Evolutionary conservation across 1,139 yeast genomes (phyloP).

Genomic region (Casaregolazyma lundiana): DNA sequence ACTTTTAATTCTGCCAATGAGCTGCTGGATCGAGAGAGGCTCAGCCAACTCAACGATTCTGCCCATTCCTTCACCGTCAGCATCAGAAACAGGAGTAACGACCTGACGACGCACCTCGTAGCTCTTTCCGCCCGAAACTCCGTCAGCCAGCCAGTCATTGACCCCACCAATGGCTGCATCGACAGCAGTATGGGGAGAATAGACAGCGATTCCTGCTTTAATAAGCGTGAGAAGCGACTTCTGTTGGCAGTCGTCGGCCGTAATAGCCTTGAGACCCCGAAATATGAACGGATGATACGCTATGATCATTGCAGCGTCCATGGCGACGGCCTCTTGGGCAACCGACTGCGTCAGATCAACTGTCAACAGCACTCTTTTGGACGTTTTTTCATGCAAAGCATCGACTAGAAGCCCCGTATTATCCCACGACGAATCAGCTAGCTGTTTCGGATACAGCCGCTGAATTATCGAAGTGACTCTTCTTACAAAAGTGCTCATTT

Average conservation of each 20-base stretch:
- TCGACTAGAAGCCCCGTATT: slow-evolving; percentile 87
- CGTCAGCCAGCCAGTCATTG: slow-evolving; percentile 81
- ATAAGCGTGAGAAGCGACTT: slow-evolving; percentile 66
- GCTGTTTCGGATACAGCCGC: slow-evolving; percentile 60
- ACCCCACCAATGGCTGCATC: slow-evolving; percentile 93
- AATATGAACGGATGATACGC: slow-evolving; percentile 91
- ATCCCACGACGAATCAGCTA: slow-evolving; percentile 91
- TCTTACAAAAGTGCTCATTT: slow-evolving; percentile 19
- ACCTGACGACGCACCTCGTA: slow-evolving; percentile 25
- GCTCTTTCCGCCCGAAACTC: slow-evolving; percentile 40
- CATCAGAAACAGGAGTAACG: slow-evolving; percentile 5
- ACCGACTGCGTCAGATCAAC: slow-evolving; percentile 83
- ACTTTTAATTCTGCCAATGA: slow-evolving; percentile 53
- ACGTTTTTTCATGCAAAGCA: slow-evolving; percentile 31
- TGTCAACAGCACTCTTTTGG: slow-evolving; percentile 53
- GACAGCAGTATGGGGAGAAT: slow-evolving; percentile 93
- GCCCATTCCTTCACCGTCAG: slow-evolving; percentile 62
- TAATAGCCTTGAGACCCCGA: slow-evolving; percentile 76
- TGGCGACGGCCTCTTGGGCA: slow-evolving; percentile 72
- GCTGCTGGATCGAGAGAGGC: slow-evolving; percentile 41
- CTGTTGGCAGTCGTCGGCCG: slow-evolving; percentile 72
- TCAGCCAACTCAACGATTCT: slow-evolving; percentile 52
- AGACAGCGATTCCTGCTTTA: slow-evolving; percentile 74
- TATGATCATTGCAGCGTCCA: slow-evolving; percentile 49
- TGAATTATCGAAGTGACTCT: slow-evolving; percentile 41